Conservation (phyloP, 2,329 filamentous ascomycete genomes). For the Berkeleyomyces basicola region DNA sequence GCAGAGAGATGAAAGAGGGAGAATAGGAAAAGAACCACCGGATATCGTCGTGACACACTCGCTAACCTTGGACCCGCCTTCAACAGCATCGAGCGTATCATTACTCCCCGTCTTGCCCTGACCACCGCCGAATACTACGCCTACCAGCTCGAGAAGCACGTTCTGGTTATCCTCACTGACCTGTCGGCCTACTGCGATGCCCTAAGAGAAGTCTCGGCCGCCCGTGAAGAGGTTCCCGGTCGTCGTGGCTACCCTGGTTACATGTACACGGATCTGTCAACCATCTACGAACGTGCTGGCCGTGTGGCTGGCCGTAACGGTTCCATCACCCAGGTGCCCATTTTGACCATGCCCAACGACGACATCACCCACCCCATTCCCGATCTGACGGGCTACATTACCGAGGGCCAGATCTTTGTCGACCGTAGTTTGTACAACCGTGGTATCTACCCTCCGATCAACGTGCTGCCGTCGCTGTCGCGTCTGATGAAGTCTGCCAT, state of each 20-base stretch:
- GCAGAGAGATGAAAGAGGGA: neutral
- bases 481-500: conserved; percentile 99
- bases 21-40: neutral
- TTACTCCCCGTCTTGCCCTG: conserved; percentile 91
- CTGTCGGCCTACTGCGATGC: conserved; percentile 96
- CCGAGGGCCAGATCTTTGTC: conserved; percentile 95
- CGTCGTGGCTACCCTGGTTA: conserved; percentile 99
- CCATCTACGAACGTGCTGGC: conserved; percentile 97
- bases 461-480: conserved; percentile 91
- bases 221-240: conserved; percentile 95
- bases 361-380: conserved; percentile 99
- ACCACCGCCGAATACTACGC: conserved; percentile 99
- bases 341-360: conserved; percentile 98
- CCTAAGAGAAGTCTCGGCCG: conserved; percentile 93
- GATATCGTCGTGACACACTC: neutral
- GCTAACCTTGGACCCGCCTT: neutral
- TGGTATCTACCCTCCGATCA: conserved; percentile 96
- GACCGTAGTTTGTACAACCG: conserved; percentile 90
- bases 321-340: conserved; percentile 97
- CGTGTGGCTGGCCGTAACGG: conserved; percentile 94
- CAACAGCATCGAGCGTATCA: conserved; percentile 90
- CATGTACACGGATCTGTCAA: conserved; percentile 99
- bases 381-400: conserved; percentile 97
- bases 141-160: conserved; percentile 99
- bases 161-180: conserved; percentile 95